Conservation (phyloP, 116 monocot genomes). For the Papilionanthe hybrid region DNA sequence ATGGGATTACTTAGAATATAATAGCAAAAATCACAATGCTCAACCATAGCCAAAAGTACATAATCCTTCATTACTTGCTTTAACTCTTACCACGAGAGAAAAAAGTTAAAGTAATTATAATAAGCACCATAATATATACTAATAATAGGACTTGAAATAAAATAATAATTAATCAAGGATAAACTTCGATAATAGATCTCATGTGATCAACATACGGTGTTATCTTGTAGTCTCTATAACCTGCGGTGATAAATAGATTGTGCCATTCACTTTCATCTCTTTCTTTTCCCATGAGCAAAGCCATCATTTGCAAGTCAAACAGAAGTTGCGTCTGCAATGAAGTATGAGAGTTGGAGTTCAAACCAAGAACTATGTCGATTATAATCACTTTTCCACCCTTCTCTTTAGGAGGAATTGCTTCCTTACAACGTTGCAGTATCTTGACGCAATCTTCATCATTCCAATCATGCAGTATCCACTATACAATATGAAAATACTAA, state of each 20-base stretch:
- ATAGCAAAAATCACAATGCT: no score
- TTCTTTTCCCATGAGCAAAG: conserved; percentile 17
- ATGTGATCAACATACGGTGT: conserved; percentile 1
- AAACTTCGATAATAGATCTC: conserved; percentile 33
- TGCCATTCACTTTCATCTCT: conserved; percentile 31
- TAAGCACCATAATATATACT: no score
- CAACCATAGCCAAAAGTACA: no score
- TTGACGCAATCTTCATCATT: conserved; percentile 11
- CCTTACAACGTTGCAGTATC: conserved; percentile 22
- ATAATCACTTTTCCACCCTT: conserved; percentile 31
- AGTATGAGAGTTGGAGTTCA: not conserved
- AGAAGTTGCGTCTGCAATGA: conserved; percentile 10
- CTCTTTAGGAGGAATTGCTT: conserved; percentile 21
- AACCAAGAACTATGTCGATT: conserved; percentile 21
- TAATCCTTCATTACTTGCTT: no score
- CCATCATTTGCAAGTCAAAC: conserved; percentile 27
- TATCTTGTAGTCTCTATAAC: conserved; percentile 26
- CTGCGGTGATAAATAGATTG: conserved; percentile 18
- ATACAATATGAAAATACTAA: no score
- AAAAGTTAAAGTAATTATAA: no score
- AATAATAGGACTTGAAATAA: no score
- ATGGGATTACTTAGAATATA: no score
- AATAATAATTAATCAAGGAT: not conserved
- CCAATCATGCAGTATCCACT: conserved; percentile 30
- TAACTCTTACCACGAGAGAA: no score